Conservation (phyloP, 2,329 filamentous ascomycete species). For the Microsporum canis region DNA sequence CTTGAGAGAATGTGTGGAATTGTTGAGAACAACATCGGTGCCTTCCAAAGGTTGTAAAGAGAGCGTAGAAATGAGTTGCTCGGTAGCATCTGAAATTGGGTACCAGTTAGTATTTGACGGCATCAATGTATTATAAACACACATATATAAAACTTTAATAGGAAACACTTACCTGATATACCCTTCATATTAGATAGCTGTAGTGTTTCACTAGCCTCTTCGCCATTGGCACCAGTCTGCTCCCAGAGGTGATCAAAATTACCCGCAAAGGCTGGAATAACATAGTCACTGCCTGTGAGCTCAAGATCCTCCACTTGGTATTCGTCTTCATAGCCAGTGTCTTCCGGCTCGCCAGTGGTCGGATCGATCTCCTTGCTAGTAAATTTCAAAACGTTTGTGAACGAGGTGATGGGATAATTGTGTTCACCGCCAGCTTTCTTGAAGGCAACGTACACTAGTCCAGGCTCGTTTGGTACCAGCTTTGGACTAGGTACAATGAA, state of each 20-base stretch:
- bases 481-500: conserved; percentile 86
- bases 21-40: conserved; percentile 78
- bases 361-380: conserved; percentile 97
- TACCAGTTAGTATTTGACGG: conserved; percentile 2
- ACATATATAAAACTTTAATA: background rate
- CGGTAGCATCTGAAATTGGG: conserved; percentile 64
- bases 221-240: conserved; percentile 75
- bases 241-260: conserved; percentile 96
- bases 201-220: conserved; percentile 83
- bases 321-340: conserved; percentile 88
- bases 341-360: conserved; percentile 82
- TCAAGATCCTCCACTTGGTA: conserved; percentile 94
- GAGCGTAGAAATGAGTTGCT: conserved; percentile 73
- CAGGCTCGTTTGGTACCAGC: conserved; percentile 72
- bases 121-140: conserved; percentile 3
- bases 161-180: conserved; percentile 61
- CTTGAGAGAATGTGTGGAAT: conserved; percentile 87
- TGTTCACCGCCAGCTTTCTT: conserved; percentile 66
- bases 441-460: conserved; percentile 91
- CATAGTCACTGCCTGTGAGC: conserved; percentile 81
- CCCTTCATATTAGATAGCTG: conserved; percentile 81
- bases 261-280: conserved; percentile 83
- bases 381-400: conserved; percentile 91
- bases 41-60: conserved; percentile 91
- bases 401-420: conserved; percentile 61